Evolutionary conservation across 805 yeast species (phyloP).

Genomic region (Yarrowia divulgata): DNA sequence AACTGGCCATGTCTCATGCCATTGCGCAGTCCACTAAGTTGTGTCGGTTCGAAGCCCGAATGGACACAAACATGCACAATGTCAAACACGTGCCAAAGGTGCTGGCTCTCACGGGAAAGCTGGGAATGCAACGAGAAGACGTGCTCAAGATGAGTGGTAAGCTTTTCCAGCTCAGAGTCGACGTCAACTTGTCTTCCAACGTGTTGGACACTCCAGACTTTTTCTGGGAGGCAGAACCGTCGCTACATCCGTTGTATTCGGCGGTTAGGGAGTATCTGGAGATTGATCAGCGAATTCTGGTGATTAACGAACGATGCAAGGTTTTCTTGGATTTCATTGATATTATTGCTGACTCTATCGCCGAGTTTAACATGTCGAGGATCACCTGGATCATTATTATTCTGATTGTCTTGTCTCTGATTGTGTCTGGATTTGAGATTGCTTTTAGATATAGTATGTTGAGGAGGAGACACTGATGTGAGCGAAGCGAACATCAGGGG

Average conservation of each 20-base stretch:
- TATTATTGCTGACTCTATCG: slow-evolving; percentile 90
- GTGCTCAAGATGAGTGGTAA: slow-evolving; percentile 87
- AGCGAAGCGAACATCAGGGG: too few species aligned
- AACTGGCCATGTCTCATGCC: slow-evolving; percentile 92
- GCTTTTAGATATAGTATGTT: slow-evolving; percentile 62
- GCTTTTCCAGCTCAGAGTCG: slow-evolving; percentile 87
- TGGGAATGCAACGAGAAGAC: slow-evolving; percentile 85
- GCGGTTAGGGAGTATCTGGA: slow-evolving; percentile 93
- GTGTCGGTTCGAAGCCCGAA: slow-evolving; percentile 88
- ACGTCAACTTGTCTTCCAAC: slow-evolving; percentile 88
- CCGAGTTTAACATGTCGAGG: slow-evolving; percentile 89
- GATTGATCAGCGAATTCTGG: slow-evolving; percentile 93
- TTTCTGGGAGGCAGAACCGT: slow-evolving; percentile 95
- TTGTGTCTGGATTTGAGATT: slow-evolving; percentile 79
- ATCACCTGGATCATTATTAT: slow-evolving; percentile 89
- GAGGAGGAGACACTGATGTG: neutral
- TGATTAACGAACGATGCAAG: slow-evolving; percentile 89
- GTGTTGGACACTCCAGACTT: slow-evolving; percentile 95
- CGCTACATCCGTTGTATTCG: slow-evolving; percentile 86
- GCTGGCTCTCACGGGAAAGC: slow-evolving; percentile 84
- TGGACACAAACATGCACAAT: slow-evolving; percentile 81
- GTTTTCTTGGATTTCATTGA: slow-evolving; percentile 94
- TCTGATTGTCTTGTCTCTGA: slow-evolving; percentile 77
- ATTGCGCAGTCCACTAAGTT: slow-evolving; percentile 95
- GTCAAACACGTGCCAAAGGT: slow-evolving; percentile 90